Evolutionary conservation across 129 eudicot genomes (phyloP), one percentile per base, ranked within the genome.

Genomic region (Pittosporum tobira): DNA sequence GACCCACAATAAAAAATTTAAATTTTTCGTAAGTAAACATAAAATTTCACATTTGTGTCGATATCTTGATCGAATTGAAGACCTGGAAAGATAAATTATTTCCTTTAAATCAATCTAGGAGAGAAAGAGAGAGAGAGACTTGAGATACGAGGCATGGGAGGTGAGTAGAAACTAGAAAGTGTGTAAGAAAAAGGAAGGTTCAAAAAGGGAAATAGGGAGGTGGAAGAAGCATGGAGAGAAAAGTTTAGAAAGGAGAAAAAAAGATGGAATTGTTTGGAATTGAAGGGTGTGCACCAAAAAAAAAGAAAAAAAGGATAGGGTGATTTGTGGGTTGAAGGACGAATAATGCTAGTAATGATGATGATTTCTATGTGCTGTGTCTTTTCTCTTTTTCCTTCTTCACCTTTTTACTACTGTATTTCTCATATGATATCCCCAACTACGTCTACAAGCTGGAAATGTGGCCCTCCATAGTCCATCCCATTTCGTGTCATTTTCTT

Each of bases 281-380:
- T 69, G 25, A 23, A 26, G n/a, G n/a, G n/a, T n/a, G n/a, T n/a
- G n/a, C n/a, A n/a, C n/a, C n/a, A n/a, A n/a, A n/a, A n/a, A n/a
- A n/a, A n/a, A n/a, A n/a, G n/a, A n/a, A n/a, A n/a, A n/a, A n/a
- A n/a, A n/a, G n/a, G n/a, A n/a, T n/a, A 38, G 69, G 25, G 10
- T 14, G 46, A 4, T 12, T n/a, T 31, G 37, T 55, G 65, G 63
- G 55, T 48, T 64, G 77, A 57, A 65, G 28, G 22, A 65, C 44
- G 61, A 66, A 54, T 68, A 74, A 56, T 40, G 10, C 16, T 48
- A 25, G 74, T 63, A 68, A 74, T 71, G 75, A 71, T 70, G 63
- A 40, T 67, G 37, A 61, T 62, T 58, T 53, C n/a, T 47, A 56
- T 68, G 37, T 67, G 42, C 60, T 26, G n/a, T 40, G 1, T 11